A percentile compares a stretch with the other conserved stretches of the same genome.
Conservation (phyloP, 768 basidiomycete species). For the Leccinum aurantiacum region DNA sequence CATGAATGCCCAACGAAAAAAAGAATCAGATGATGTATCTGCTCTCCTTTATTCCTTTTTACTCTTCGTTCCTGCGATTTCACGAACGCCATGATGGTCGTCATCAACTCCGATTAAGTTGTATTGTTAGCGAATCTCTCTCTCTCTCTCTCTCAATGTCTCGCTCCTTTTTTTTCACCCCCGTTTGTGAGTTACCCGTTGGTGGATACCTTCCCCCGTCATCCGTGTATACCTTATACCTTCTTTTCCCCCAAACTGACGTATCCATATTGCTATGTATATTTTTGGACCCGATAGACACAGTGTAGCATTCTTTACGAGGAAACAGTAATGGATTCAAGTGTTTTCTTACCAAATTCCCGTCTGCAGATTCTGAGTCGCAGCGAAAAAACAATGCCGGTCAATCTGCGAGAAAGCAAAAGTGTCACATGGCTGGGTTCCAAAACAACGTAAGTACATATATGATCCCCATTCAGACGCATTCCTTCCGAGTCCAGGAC, state of each 20-base stretch:
- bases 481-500: too few relatives aligned
- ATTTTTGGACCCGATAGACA: neutral
- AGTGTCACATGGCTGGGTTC: too few relatives aligned
- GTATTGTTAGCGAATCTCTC: constrained; percentile 29
- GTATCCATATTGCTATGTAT: neutral
- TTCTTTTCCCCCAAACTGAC: neutral
- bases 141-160: neutral
- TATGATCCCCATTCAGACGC: too few relatives aligned
- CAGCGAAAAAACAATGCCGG: too few relatives aligned
- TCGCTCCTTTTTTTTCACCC: constrained; percentile 2
- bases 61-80: neutral
- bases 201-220: constrained; percentile 18
- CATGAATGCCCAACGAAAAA: neutral
- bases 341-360: neutral
- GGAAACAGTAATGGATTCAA: neutral
- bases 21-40: neutral
- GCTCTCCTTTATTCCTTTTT: neutral
- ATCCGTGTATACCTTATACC: too few relatives aligned
- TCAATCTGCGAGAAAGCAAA: too few relatives aligned
- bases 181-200: constrained; percentile 1
- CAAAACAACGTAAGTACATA: too few relatives aligned
- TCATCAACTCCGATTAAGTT: constrained; percentile 12
- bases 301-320: neutral
- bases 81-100: neutral
- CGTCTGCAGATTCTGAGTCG: neutral